Percentiles rank a stretch among this genome's conserved stretches.
Conservation (phyloP, 2,329 filamentous ascomycete genomes). For the Phialemonium atrogriseum region DNA sequence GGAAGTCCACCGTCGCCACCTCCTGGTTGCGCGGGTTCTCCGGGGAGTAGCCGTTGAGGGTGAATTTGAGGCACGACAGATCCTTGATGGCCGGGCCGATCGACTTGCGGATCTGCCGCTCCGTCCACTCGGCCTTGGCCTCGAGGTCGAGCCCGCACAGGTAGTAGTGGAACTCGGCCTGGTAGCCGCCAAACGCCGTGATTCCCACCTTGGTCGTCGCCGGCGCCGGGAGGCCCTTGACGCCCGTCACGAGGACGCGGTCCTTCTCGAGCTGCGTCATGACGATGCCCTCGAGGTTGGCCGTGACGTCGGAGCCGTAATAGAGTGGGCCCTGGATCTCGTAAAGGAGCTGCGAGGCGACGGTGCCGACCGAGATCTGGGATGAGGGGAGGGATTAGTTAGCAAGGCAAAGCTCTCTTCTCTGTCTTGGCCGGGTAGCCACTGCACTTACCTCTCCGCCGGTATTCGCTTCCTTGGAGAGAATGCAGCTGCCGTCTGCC, state of each 20-base stretch:
- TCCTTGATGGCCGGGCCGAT: slow-evolving; percentile 16
- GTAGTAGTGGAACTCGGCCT: slow-evolving; percentile 15
- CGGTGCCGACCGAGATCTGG: slow-evolving; percentile 8
- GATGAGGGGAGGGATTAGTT: neutral
- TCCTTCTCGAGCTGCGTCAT: slow-evolving; percentile 35
- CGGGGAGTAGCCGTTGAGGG: slow-evolving; percentile 18
- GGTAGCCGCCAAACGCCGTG: slow-evolving; percentile 15
- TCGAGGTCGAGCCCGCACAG: slow-evolving; percentile 11
- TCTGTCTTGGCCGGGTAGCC: no score
- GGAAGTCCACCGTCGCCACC: slow-evolving; percentile 25
- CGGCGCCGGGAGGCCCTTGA: slow-evolving; percentile 23
- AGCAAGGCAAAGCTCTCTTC: neutral
- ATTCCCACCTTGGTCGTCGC: slow-evolving; percentile 22
- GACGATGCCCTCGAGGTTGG: slow-evolving; percentile 16
- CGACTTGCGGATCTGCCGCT: slow-evolving; percentile 7
- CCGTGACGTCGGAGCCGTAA: slow-evolving; percentile 23
- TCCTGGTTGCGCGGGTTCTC: slow-evolving; percentile 22
- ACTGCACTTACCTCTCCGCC: slow-evolving; percentile 14
- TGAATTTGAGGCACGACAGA: slow-evolving; percentile 19
- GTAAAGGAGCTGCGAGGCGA: slow-evolving; percentile 23
- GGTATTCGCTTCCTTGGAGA: slow-evolving; percentile 17
- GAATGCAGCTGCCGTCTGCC: slow-evolving; percentile 25
- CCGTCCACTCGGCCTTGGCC: slow-evolving; percentile 13
- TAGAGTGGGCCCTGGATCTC: slow-evolving; percentile 29
- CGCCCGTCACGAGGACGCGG: slow-evolving; percentile 22